Evolutionary conservation across 2,329 filamentous ascomycete genomes (phyloP), one percentile per base, ranked within the genome.

Genomic region (Ophiocordyceps polyrhachis-furcata): DNA sequence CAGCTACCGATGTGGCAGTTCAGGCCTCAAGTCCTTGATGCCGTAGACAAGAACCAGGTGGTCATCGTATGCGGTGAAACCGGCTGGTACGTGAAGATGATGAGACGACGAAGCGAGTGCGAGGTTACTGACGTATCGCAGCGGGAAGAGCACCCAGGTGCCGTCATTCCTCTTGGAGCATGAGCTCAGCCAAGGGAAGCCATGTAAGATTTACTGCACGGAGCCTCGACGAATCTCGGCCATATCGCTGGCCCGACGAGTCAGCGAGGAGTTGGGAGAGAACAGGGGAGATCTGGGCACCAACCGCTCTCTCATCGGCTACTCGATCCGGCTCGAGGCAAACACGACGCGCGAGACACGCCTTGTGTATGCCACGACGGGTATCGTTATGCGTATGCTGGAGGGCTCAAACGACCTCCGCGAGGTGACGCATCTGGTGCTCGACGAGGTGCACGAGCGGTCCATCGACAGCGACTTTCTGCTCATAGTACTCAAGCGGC

Each of bases 311-410:
- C 69, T 98, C 2, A 81, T 98, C 20, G 91, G 91, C 41, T 98
- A 93, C 66, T 87, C 91, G 2, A 95, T 98, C 52, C 78, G 91
- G 17, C 67, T 98, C 19, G 91, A 98, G 60, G 83, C 86, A 43
- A 93, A 93, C 54, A 83, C 82, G 0, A 81, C 79, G 15, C 74
- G 78, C 28, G 79, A 86, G 52, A 96, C 88, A 2, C 73, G 85
- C 44, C 73, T 98, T 23, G 77, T 96, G 6, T 98, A 87, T 62
- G 91, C 91, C 44, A 95, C 82, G 2, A 82, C 77, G 6, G 77
- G 91, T 66, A 93, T 98, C 47, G 86, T 98, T n/a, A 84, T 98
- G 70, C 79, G 91, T 25, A 96, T 98, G 89, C 70, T 98, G 14
- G 91, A 98, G 60, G 81, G 81, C 9, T 83, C 85, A 0, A 83